Evolutionary conservation across 164 flowering plant species (phyloP).

Genomic region (Litsea cubeba): DNA sequence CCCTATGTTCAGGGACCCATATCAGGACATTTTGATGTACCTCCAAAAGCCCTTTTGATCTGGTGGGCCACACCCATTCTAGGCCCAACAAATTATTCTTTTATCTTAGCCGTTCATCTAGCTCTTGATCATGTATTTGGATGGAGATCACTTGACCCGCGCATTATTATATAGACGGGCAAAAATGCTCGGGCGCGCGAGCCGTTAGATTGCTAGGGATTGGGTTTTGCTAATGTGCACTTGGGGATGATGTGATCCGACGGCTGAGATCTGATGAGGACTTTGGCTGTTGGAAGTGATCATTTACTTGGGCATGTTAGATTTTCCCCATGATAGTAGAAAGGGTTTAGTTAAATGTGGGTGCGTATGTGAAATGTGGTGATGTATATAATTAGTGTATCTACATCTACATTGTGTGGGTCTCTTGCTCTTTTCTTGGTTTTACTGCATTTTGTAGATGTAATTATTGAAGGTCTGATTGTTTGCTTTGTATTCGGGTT

Average conservation of each 20-base stretch:
- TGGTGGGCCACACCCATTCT: background rate
- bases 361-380: background rate
- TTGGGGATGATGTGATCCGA: background rate
- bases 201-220: background rate
- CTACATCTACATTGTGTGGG: background rate
- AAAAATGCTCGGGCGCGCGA: background rate
- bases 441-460: too few relatives aligned
- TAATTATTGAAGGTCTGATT: too few relatives aligned
- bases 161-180: background rate
- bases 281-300: background rate
- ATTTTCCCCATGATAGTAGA: background rate
- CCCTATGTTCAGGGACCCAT: conserved; percentile 7
- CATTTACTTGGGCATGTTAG: background rate
- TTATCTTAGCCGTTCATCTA: background rate
- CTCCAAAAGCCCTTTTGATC: conserved; percentile 15
- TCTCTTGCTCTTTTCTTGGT: too few relatives aligned
- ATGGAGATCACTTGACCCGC: too few relatives aligned
- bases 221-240: background rate
- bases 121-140: too few relatives aligned
- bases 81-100: conserved; percentile 1
- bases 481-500: too few relatives aligned
- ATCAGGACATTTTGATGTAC: conserved; percentile 12
- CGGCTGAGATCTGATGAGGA: background rate
- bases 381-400: background rate
- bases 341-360: background rate